Conservation (phyloP, 2,329 filamentous ascomycete genomes). For the Boeremia lycopersici region DNA sequence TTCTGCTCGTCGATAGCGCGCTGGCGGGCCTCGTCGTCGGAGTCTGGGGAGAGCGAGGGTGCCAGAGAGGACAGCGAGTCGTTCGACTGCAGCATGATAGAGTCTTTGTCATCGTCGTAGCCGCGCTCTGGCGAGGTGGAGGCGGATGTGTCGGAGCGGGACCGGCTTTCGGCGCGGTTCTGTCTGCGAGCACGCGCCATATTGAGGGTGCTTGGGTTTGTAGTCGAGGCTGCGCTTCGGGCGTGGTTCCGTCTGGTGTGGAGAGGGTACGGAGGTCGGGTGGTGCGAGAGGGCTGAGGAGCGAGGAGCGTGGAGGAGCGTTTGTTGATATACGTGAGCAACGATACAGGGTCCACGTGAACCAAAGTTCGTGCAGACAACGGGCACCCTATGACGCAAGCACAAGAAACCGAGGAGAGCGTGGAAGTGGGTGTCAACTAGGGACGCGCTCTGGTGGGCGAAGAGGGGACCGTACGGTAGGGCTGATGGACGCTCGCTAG, state of each 20-base stretch:
- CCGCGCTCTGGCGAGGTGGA: constrained; percentile 76
- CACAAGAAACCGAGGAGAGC: neutral
- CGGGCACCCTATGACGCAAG: neutral
- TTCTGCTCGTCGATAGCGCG: constrained; percentile 65
- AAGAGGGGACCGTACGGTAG: constrained; percentile 12
- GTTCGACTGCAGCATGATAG: constrained; percentile 80
- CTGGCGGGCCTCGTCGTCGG: constrained; percentile 68
- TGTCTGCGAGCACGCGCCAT: constrained; percentile 44
- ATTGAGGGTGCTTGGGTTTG: constrained; percentile 10
- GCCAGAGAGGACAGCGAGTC: constrained; percentile 93
- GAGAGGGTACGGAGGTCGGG: neutral
- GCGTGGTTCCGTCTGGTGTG: neutral
- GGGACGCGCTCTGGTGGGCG: constrained; percentile 11
- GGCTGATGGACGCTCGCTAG: constrained; percentile 17
- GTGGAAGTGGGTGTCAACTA: constrained; percentile 10
- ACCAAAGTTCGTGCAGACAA: constrained; percentile 1
- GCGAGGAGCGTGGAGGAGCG: neutral
- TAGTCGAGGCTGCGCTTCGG: neutral
- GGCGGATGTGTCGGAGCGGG: constrained; percentile 62
- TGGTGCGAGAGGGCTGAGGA: constrained; percentile 1
- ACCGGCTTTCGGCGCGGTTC: constrained; percentile 41
- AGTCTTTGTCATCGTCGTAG: constrained; percentile 92
- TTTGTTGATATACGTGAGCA: neutral
- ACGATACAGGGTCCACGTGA: constrained; percentile 2
- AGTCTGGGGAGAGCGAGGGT: constrained; percentile 77